phyloP scores from a whole-genome alignment of 2,329 filamentous ascomycete genomes.

The Colletotrichum sp. region DNA sequence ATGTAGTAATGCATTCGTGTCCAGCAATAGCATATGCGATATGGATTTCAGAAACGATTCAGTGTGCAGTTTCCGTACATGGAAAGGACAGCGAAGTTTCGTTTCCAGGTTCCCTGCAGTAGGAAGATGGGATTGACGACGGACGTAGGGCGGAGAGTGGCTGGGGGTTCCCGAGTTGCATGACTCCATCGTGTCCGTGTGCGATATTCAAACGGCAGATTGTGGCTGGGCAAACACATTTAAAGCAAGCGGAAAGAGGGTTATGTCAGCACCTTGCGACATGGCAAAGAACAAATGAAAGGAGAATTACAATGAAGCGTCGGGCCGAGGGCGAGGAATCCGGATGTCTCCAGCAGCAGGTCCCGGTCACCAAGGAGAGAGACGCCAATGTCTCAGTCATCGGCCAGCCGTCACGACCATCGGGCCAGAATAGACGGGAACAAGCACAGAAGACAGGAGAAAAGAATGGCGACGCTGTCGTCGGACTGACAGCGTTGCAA shows the following conservation, averaged over 20 bases:
- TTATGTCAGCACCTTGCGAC: neutral
- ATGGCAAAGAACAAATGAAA: neutral
- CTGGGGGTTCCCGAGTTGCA: neutral
- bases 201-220: neutral
- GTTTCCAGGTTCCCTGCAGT: neutral
- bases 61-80: neutral
- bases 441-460: neutral
- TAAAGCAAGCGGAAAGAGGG: neutral
- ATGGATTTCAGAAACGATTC: constrained; percentile 8
- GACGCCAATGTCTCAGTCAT: neutral
- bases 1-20: neutral
- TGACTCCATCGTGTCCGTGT: neutral
- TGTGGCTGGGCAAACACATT: neutral
- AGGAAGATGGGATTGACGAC: neutral
- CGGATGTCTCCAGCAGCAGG: neutral
- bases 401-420: neutral
- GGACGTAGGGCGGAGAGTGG: neutral
- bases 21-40: constrained; percentile 2
- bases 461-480: neutral
- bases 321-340: neutral
- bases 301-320: neutral
- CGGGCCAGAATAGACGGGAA: neutral
- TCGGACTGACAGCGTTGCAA: neutral
- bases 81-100: neutral
- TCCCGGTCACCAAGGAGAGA: neutral